These are phyloP conservation scores for Malassezia globosa DNA, from an alignment of 1,284 basidiomycete genomes.

Conservation along the genomic window DNA sequence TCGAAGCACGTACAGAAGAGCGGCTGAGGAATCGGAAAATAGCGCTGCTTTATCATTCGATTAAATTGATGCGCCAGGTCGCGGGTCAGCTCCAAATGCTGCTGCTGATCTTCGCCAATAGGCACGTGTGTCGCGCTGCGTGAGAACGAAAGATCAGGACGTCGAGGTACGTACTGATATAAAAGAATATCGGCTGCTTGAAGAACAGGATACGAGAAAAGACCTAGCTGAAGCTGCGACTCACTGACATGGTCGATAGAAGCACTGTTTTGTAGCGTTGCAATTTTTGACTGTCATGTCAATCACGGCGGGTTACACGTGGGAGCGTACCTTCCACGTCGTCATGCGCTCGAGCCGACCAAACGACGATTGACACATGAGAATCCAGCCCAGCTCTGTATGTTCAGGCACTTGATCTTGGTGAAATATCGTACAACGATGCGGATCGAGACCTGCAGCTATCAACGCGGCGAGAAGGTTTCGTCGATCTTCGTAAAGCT, in stretches of 20 bases:
- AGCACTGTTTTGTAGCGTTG: constrained; percentile 57
- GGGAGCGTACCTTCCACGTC: constrained; percentile 67
- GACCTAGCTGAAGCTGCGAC: constrained; percentile 65
- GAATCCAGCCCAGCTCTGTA: constrained; percentile 78
- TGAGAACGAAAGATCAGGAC: not conserved
- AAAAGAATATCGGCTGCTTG: constrained; percentile 85
- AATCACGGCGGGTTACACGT: too few relatives aligned
- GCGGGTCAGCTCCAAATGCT: constrained; percentile 77
- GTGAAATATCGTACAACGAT: constrained; percentile 66
- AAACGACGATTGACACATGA: constrained; percentile 72
- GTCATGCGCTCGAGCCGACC: constrained; percentile 80
- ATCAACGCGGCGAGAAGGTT: constrained; percentile 74
- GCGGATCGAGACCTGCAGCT: constrained; percentile 72
- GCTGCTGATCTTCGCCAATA: constrained; percentile 86
- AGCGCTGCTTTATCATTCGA: constrained; percentile 50
- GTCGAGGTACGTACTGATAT: constrained; percentile 62
- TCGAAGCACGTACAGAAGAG: constrained; percentile 61
- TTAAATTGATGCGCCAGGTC: constrained; percentile 78
- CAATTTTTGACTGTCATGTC: constrained; percentile 59
- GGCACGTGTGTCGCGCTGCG: constrained; percentile 77
- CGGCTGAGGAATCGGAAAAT: constrained; percentile 59
- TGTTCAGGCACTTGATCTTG: constrained; percentile 83
- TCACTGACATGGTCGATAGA: constrained; percentile 69
- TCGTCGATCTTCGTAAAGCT: constrained; percentile 48
- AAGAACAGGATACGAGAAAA: constrained; percentile 83